phyloP scores from a whole-genome alignment of 305 asterid genomes.

The Fraxinus ornus region DNA sequence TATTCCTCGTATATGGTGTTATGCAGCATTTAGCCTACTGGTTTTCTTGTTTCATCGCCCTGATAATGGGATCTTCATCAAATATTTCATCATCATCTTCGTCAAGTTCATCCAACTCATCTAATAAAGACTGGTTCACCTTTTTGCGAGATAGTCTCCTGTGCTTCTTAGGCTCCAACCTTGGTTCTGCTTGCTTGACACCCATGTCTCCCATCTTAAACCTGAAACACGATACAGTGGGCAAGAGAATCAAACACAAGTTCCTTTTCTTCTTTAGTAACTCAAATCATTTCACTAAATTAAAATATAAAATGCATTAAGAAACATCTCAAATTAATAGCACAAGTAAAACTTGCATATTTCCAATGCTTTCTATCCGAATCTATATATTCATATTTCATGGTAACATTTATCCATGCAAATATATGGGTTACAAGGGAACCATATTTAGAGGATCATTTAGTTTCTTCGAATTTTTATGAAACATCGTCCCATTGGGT shows the following conservation, averaged over 20 bases:
- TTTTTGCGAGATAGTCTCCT: conserved; percentile 86
- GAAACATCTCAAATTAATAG: neutral
- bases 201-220: conserved; percentile 76
- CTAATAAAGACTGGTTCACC: conserved; percentile 73
- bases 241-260: neutral
- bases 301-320: neutral
- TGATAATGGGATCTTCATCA: conserved; percentile 38
- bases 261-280: neutral
- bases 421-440: neutral
- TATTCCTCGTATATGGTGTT: conserved; percentile 11
- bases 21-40: conserved; percentile 7
- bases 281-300: neutral
- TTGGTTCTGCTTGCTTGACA: conserved; percentile 81
- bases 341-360: neutral
- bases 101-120: conserved; percentile 61
- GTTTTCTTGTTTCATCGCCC: conserved; percentile 45
- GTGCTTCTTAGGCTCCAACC: conserved; percentile 78
- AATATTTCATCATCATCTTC: conserved; percentile 51
- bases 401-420: neutral
- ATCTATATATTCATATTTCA: neutral
- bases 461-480: neutral
- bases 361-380: neutral
- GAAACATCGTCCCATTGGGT: neutral
- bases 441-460: neutral
- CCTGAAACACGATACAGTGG: conserved; percentile 38